Base-by-base conservation (phyloP, 2,329 filamentous ascomycete genomes). In the Aspergillus quadrilineatus region DNA sequence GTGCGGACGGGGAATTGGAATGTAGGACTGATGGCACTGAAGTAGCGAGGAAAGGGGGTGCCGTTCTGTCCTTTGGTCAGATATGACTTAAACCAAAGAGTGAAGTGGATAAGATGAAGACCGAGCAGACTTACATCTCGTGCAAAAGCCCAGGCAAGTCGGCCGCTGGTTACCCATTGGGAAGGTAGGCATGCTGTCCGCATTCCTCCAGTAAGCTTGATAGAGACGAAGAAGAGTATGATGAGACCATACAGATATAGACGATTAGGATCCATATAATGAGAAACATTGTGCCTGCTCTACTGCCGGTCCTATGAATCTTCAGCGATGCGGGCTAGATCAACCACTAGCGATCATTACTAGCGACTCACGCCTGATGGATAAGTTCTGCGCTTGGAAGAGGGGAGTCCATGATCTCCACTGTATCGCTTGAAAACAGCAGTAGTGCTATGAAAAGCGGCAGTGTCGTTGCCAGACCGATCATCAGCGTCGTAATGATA, bases 401-500 rank as follows among this genome's bases (percentile, higher is more conserved):
- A 2, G 26, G 36, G 2, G 48, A 41, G 17, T 17, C 8, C 7
- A 17, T 12, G 6, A 50, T 42, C 12, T 36, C 48, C 1, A 14
- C 15, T 1, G 28, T 12, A 43, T 50, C 48, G 1, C 14, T 32
- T 1, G 36, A 42, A n/a, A 50, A 50, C 22, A 50, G 28, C 28
- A 50, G 10, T 8, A 50, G 37, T 2, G 37, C 48, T 32, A 34
- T 42, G 26, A 50, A 42, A 6, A 50, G 28, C 0, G 48, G 37
- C 9, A 50, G 28, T 8, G 48, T 42, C 5, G 63, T 67, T 2
- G 55, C 17, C 2, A 63, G 55, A 15, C 62, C 62, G 30, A 65
- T 66, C 14, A 58, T 2, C 50, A 65, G 58, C 7, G 65, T 67
- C 8, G 63, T 9, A 6, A 50, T 51, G 57, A 67, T 67, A 1